Evolutionary conservation across 352 stramenopile genomes (phyloP).

Genomic region (Phytophthora idaei): DNA sequence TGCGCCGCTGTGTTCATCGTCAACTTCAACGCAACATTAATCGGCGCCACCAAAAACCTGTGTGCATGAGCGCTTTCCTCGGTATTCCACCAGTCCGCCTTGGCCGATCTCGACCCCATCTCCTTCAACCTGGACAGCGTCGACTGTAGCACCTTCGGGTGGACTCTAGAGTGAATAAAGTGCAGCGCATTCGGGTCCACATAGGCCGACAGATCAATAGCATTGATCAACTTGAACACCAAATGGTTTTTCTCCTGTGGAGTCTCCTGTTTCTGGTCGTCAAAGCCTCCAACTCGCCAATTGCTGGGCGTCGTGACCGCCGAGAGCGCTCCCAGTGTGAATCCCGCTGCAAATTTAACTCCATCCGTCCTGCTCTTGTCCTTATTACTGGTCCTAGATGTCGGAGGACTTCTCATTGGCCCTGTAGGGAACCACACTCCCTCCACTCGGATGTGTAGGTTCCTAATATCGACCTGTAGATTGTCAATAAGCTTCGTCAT

Average conservation of each 20-base stretch:
- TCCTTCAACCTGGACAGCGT: slow-evolving; percentile 80
- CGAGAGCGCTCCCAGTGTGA: slow-evolving; percentile 84
- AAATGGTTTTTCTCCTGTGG: slow-evolving; percentile 54
- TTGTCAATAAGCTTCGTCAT: slow-evolving; percentile 93
- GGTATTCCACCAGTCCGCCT: slow-evolving; percentile 78
- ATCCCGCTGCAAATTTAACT: slow-evolving; percentile 75
- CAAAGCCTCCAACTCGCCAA: slow-evolving; percentile 81
- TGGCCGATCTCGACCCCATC: slow-evolving; percentile 71
- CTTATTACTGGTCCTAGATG: slow-evolving; percentile 23
- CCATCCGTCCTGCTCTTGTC: slow-evolving; percentile 27
- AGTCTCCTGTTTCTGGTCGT: slow-evolving; percentile 43
- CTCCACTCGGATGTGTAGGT: slow-evolving; percentile 88
- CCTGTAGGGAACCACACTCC: slow-evolving; percentile 62
- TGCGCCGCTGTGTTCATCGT: slow-evolving; percentile 88
- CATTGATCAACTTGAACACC: slow-evolving; percentile 90
- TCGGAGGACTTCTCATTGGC: slow-evolving; percentile 27
- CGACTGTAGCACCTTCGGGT: slow-evolving; percentile 77
- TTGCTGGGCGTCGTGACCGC: slow-evolving; percentile 87
- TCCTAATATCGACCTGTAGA: slow-evolving; percentile 87
- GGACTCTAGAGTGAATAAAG: slow-evolving; percentile 87
- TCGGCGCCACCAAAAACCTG: slow-evolving; percentile 83
- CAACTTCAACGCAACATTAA: slow-evolving; percentile 84
- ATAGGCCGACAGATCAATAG: slow-evolving; percentile 86
- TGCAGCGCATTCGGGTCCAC: slow-evolving; percentile 85
- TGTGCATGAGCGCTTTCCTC: slow-evolving; percentile 75